These are phyloP conservation scores for Lentinus tigrinus DNA, from an alignment of 768 basidiomycete species.

Conservation along the genomic window DNA sequence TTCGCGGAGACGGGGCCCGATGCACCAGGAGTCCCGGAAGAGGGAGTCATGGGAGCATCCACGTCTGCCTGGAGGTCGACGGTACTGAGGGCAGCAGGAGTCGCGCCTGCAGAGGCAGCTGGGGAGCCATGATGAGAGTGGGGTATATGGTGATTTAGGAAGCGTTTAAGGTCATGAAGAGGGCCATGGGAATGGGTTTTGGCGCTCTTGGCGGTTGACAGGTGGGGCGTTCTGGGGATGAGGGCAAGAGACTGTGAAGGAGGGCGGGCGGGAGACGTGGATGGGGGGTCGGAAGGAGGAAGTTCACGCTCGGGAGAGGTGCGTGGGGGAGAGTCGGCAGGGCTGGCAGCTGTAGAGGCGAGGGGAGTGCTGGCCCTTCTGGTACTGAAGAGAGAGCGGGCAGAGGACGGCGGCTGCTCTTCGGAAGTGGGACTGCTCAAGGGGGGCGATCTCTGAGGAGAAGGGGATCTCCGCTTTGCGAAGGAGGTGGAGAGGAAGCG, in stretches of 20 bases:
- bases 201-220: conserved; percentile 16
- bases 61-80: conserved; percentile 31
- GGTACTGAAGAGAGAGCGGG: conserved; percentile 21
- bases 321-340: conserved; percentile 8
- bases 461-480: conserved; percentile 28
- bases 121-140: conserved; percentile 37
- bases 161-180: conserved; percentile 90
- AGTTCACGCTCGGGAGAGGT: conserved; percentile 14
- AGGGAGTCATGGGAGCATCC: conserved; percentile 26
- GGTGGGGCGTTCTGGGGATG: no score
- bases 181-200: conserved; percentile 62
- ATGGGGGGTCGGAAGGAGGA: neutral
- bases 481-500: conserved; percentile 28
- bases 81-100: conserved; percentile 27
- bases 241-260: neutral
- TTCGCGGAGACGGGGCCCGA: conserved; percentile 8
- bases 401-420: conserved; percentile 21
- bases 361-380: conserved; percentile 21
- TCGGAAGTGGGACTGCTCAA: conserved; percentile 18
- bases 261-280: conserved; percentile 2
- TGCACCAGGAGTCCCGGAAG: conserved; percentile 7
- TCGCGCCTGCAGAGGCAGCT: conserved; percentile 23
- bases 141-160: conserved; percentile 89
- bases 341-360: conserved; percentile 16
- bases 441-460: conserved; percentile 20